Evolutionary conservation across 352 stramenopile genomes (phyloP).

Genomic region (Globisporangium cystogenes): DNA sequence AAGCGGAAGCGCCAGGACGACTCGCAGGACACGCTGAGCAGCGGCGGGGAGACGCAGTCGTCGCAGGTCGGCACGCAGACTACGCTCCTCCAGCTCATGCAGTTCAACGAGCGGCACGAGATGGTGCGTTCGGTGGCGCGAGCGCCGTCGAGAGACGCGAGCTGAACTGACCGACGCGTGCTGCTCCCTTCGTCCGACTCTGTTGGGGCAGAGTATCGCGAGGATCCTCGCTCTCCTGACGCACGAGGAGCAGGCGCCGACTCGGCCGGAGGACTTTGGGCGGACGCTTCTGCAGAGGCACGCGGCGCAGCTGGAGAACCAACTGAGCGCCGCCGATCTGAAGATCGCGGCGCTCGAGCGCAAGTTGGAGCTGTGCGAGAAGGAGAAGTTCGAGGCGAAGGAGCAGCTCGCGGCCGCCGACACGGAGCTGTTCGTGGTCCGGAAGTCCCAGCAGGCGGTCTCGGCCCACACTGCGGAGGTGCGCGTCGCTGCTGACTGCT

Average conservation of each 20-base stretch:
- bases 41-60: slow-evolving; percentile 3
- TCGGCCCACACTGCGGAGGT: slow-evolving; percentile 4
- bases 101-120: slow-evolving; percentile 15
- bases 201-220: slow-evolving; percentile 10
- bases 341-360: slow-evolving; percentile 28
- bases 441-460: slow-evolving; percentile 7
- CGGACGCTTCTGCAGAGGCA: slow-evolving; percentile 1
- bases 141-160: background rate
- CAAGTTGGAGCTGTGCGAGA: slow-evolving; percentile 19
- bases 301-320: slow-evolving; percentile 23
- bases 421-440: slow-evolving; percentile 36
- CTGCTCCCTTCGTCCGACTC: too few species aligned
- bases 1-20: slow-evolving; percentile 7
- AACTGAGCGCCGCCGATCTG: slow-evolving; percentile 12
- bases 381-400: slow-evolving; percentile 24
- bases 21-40: slow-evolving; percentile 6
- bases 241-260: slow-evolving; percentile 19
- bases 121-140: background rate
- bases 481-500: background rate
- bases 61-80: slow-evolving; percentile 18
- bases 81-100: slow-evolving; percentile 24
- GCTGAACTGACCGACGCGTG: background rate
- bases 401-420: slow-evolving; percentile 42
- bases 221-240: slow-evolving; percentile 28
- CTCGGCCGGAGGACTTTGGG: slow-evolving; percentile 18